Conservation (phyloP, 1,284 basidiomycete species). For the Polyporus tsugae region DNA sequence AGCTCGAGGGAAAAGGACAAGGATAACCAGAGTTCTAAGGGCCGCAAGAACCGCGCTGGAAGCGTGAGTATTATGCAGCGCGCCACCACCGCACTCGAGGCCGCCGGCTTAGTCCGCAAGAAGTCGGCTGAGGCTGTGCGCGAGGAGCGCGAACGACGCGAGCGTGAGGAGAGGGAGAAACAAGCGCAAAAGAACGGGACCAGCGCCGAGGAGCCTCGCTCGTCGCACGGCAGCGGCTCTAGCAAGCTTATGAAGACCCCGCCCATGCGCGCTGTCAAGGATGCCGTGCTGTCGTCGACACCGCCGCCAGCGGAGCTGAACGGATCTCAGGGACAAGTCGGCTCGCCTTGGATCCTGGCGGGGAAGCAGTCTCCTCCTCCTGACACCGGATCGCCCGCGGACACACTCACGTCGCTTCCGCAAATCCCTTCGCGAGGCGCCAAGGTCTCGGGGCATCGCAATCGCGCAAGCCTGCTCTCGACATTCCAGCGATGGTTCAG, state of each 20-base stretch:
- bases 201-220: constrained; percentile 65
- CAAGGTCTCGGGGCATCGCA: constrained; percentile 50
- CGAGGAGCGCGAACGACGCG: constrained; percentile 39
- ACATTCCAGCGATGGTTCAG: constrained; percentile 84
- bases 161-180: constrained; percentile 60
- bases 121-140: constrained; percentile 77
- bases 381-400: constrained; percentile 61
- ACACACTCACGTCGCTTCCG: constrained; percentile 62
- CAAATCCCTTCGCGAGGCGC: constrained; percentile 51
- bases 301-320: constrained; percentile 55
- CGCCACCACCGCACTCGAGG: constrained; percentile 88
- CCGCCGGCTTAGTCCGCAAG: constrained; percentile 81
- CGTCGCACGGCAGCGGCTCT: constrained; percentile 66
- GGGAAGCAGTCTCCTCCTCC: constrained; percentile 55
- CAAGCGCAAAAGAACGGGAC: constrained; percentile 49
- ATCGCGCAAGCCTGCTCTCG: constrained; percentile 74
- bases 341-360: constrained; percentile 78
- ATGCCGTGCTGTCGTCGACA: constrained; percentile 54
- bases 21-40: constrained; percentile 51
- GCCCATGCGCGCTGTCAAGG: constrained; percentile 63
- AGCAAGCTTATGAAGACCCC: constrained; percentile 76
- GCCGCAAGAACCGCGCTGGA: constrained; percentile 75
- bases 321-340: constrained; percentile 49
- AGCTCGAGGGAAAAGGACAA: constrained; percentile 50
- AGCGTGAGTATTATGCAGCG: constrained; percentile 95